Conservation (phyloP, 2,329 filamentous ascomycete species). For the Rutstroemia sp. region DNA sequence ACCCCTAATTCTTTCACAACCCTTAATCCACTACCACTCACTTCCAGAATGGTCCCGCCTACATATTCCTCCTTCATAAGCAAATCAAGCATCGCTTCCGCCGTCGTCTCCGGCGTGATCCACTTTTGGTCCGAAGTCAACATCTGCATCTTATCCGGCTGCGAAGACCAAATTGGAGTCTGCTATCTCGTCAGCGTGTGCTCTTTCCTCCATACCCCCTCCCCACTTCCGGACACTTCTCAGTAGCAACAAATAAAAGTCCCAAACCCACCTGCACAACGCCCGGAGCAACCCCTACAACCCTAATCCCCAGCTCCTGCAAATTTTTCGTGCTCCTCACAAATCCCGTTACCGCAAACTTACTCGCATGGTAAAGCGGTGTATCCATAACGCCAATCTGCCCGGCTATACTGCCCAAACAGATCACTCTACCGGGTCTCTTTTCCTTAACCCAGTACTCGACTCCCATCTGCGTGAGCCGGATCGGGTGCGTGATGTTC, state of each 20-base stretch:
- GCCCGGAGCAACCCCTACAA: constrained; percentile 38
- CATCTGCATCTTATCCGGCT: neutral
- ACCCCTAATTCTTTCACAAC: constrained; percentile 6
- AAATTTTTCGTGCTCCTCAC: constrained; percentile 17
- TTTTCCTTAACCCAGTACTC: constrained; percentile 30
- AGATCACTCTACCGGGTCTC: constrained; percentile 25
- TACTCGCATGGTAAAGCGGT: constrained; percentile 28
- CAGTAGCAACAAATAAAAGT: too few species aligned
- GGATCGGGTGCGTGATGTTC: constrained; percentile 44
- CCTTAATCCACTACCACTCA: constrained; percentile 26
- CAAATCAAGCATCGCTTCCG: constrained; percentile 18
- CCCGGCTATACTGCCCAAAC: constrained; percentile 40
- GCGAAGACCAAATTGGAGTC: neutral
- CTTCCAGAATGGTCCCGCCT: constrained; percentile 37
- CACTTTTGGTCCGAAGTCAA: constrained; percentile 20
- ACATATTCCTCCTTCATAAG: constrained; percentile 28
- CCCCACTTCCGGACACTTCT: neutral
- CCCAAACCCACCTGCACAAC: constrained; percentile 27
- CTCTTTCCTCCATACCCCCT: neutral
- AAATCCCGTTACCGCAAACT: constrained; percentile 5
- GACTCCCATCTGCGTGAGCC: constrained; percentile 42
- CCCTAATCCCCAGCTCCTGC: constrained; percentile 32
- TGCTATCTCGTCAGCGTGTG: neutral
- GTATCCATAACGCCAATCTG: constrained; percentile 32
- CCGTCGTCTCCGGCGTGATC: constrained; percentile 35